These are phyloP conservation scores for Brassica carinata DNA, from an alignment of 345 rosid species.

Conservation along the genomic window DNA sequence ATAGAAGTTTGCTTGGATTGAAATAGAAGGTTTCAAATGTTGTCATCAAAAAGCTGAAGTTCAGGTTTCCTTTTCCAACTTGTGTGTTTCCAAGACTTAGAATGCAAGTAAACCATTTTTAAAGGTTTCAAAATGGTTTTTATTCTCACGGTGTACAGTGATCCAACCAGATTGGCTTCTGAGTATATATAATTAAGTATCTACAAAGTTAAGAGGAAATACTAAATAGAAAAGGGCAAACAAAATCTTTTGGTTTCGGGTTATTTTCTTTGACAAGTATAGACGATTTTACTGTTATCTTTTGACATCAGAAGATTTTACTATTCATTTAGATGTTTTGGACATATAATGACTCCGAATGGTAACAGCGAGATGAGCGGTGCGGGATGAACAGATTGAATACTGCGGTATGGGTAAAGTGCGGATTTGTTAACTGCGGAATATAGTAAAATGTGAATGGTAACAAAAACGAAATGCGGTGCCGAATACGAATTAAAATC, in stretches of 20 bases:
- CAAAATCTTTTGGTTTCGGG: neutral
- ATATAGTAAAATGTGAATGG: too few relatives aligned
- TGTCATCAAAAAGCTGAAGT: constrained; percentile 24
- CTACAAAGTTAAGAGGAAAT: neutral
- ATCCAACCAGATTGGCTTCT: neutral
- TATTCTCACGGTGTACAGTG: neutral
- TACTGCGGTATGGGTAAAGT: too few relatives aligned
- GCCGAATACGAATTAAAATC: too few relatives aligned
- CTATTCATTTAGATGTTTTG: neutral
- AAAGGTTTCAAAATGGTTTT: neutral
- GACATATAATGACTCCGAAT: neutral
- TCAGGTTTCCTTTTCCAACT: constrained; percentile 35
- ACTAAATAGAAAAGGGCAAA: neutral
- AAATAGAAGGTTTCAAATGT: constrained; percentile 35
- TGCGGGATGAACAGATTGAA: too few relatives aligned
- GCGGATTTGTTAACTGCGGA: too few relatives aligned
- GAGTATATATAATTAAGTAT: neutral
- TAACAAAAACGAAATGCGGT: too few relatives aligned
- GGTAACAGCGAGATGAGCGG: too few relatives aligned
- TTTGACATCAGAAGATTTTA: neutral
- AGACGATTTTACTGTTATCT: neutral
- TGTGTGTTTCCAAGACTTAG: constrained; percentile 12
- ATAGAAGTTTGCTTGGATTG: constrained; percentile 37
- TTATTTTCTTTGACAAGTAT: neutral
- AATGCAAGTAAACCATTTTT: constrained; percentile 29